Conservation (phyloP, 176 grass and related monocot species). For the Alloteropsis semialata region DNA sequence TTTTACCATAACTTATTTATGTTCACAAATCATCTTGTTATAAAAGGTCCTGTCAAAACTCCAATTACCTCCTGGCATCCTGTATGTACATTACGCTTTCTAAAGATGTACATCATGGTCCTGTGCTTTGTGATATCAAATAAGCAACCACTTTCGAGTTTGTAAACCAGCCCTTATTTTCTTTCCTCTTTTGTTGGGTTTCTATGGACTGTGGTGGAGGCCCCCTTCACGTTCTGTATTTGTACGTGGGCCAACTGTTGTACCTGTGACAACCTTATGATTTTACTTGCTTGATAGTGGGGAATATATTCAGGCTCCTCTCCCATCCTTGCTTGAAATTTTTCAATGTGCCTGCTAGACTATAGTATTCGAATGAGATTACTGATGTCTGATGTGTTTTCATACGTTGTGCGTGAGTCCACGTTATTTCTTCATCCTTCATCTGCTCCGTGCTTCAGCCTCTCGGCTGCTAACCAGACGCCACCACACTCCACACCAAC, state of each 20-base stretch:
- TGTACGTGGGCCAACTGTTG: not conserved
- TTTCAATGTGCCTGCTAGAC: not conserved
- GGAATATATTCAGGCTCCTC: conserved; percentile 2
- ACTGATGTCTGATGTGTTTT: too few relatives aligned
- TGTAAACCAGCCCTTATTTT: not conserved
- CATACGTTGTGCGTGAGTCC: too few relatives aligned
- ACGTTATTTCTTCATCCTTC: too few relatives aligned
- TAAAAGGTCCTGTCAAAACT: not conserved
- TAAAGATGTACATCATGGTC: not conserved
- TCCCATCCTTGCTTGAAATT: not conserved
- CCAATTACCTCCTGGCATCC: not conserved
- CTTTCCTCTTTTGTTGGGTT: not conserved
- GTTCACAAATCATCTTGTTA: not conserved
- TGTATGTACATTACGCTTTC: not conserved
- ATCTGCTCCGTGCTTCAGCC: too few relatives aligned
- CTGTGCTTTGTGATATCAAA: not conserved
- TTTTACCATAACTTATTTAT: not conserved
- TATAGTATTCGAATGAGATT: too few relatives aligned
- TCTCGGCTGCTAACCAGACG: too few relatives aligned
- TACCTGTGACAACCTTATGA: not conserved
- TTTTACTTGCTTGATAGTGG: not conserved
- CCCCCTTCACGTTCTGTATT: not conserved
- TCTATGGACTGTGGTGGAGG: not conserved
- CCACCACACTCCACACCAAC: too few relatives aligned
- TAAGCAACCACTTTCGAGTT: not conserved